These are phyloP conservation scores for Candida tunisiensis DNA, from an alignment of 1,139 yeast species.

Conservation along the genomic window DNA sequence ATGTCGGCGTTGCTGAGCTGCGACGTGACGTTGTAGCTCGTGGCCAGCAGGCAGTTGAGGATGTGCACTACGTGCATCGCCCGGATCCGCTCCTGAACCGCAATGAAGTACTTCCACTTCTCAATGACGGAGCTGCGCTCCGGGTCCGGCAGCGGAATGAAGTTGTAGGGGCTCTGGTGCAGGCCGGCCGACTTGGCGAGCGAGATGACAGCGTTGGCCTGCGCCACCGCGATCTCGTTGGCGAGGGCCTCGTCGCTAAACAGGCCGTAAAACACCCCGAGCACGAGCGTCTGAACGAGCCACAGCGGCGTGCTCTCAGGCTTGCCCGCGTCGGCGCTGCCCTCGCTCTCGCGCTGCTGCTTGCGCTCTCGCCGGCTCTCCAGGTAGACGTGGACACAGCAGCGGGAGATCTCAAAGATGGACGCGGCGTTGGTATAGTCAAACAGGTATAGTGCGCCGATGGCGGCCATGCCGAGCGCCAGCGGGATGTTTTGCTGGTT, in stretches of 20 bases:
- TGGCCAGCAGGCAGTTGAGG: conserved; percentile 52
- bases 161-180: conserved; percentile 35
- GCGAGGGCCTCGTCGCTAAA: conserved; percentile 63
- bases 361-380: conserved; percentile 35
- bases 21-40: conserved; percentile 47
- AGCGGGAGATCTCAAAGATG: conserved; percentile 63
- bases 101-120: conserved; percentile 58
- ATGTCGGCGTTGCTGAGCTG: conserved; percentile 40
- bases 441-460: conserved; percentile 77
- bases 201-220: conserved; percentile 62
- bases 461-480: conserved; percentile 67
- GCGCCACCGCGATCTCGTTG: conserved; percentile 58
- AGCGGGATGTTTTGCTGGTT: conserved; percentile 55
- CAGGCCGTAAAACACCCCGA: conserved; percentile 69
- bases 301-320: conserved; percentile 44
- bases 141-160: conserved; percentile 19
- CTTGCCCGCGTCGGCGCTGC: conserved; percentile 2
- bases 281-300: conserved; percentile 74
- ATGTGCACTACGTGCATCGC: conserved; percentile 69
- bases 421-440: conserved; percentile 65
- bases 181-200: conserved; percentile 63
- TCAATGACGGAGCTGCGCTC: conserved; percentile 26
- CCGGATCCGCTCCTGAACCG: conserved; percentile 72
- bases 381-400: conserved; percentile 58
- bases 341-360: conserved; percentile 4